Evolutionary conservation across 169 alveolate species (phyloP).

Genomic region (Cryptosporidium andersoni): DNA sequence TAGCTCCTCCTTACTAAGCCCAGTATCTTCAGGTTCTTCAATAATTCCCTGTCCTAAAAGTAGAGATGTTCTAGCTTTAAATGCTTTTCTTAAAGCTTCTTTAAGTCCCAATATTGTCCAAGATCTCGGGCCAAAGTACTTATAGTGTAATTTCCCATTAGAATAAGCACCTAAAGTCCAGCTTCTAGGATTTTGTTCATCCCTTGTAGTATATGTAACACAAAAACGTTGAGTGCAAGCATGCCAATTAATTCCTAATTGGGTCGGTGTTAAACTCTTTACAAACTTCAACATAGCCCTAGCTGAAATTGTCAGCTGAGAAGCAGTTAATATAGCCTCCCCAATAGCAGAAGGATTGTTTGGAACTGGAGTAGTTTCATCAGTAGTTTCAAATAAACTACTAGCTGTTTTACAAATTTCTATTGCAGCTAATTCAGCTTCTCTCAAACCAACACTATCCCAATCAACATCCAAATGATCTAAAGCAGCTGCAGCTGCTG

Average conservation of each 20-base stretch:
- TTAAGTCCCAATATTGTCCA: conserved; percentile 68
- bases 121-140: conserved; percentile 69
- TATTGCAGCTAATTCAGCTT: conserved; percentile 69
- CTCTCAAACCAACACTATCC: conserved; percentile 68
- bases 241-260: conserved; percentile 65
- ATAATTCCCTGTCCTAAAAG: conserved; percentile 63
- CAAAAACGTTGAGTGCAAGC: conserved; percentile 69
- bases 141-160: conserved; percentile 58
- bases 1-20: conserved; percentile 61
- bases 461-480: conserved; percentile 67
- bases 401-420: conserved; percentile 67
- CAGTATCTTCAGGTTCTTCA: conserved; percentile 71
- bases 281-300: conserved; percentile 70
- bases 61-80: conserved; percentile 64
- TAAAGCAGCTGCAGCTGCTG: conserved; percentile 63
- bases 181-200: conserved; percentile 64
- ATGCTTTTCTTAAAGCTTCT: conserved; percentile 62
- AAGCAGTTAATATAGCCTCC: conserved; percentile 59
- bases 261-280: conserved; percentile 56
- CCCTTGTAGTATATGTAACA: conserved; percentile 67
- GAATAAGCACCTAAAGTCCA: conserved; percentile 71
- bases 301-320: conserved; percentile 62
- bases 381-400: conserved; percentile 65
- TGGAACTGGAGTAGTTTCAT: conserved; percentile 68
- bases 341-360: conserved; percentile 66